Conservation (phyloP, 2,329 filamentous ascomycete genomes). For the Epichloe aotearoae region DNA sequence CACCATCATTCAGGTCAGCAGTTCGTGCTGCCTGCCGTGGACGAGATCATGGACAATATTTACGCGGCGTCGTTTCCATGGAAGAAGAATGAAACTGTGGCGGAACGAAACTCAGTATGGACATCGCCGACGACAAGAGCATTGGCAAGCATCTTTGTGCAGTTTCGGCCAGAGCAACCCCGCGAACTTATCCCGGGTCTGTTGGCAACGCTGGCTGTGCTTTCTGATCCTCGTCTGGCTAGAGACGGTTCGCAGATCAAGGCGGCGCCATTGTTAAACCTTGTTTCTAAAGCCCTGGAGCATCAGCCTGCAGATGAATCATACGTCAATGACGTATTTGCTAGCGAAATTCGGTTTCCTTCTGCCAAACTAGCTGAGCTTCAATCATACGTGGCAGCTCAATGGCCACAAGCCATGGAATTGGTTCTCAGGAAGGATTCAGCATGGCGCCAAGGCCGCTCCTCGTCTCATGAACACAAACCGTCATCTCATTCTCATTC, state of each 20-base stretch:
- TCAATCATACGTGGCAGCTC: conserved; percentile 14
- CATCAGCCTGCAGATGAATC: conserved; percentile 8
- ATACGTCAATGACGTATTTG: conserved; percentile 11
- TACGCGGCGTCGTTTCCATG: neutral
- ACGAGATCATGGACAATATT: conserved; percentile 15
- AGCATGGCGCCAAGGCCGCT: conserved; percentile 10
- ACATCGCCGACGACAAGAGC: conserved; percentile 10
- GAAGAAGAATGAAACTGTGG: neutral
- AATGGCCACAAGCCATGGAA: conserved; percentile 14
- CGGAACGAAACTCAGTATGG: neutral
- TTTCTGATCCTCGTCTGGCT: conserved; percentile 15
- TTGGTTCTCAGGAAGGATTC: conserved; percentile 13
- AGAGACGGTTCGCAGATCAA: conserved; percentile 5
- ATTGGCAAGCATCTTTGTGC: conserved; percentile 19
- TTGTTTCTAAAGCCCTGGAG: conserved; percentile 12
- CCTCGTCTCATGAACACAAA: neutral
- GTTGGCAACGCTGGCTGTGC: conserved; percentile 18
- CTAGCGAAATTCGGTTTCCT: conserved; percentile 8
- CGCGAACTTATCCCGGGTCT: conserved; percentile 18
- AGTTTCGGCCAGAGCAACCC: conserved; percentile 14
- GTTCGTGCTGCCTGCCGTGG: conserved; percentile 18
- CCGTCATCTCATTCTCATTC: neutral
- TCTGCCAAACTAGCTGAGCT: conserved; percentile 11
- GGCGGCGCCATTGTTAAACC: conserved; percentile 18
- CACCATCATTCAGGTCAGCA: conserved; percentile 4